phyloP scores from a whole-genome alignment of 768 basidiomycete genomes.

The Macrocybe gigantea region DNA sequence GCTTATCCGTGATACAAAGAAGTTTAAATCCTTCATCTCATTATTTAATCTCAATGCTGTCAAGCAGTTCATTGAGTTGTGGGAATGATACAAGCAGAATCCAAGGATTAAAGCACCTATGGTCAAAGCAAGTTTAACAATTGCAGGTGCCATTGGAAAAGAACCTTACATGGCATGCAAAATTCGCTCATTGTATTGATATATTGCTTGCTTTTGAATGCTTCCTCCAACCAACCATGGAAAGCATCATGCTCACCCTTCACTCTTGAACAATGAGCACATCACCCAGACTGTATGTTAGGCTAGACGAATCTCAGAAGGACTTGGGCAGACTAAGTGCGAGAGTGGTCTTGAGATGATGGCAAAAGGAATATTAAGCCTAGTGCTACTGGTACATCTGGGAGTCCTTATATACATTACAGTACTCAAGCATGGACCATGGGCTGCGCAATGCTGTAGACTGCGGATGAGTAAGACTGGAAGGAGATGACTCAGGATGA shows the following conservation, averaged over 20 bases:
- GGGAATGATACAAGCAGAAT: not conserved
- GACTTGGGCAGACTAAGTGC: too few relatives aligned
- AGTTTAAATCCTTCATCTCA: slow-evolving; percentile 4
- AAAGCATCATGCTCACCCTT: slow-evolving; percentile 15
- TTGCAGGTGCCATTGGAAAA: slow-evolving; percentile 7
- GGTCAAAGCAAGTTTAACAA: slow-evolving; percentile 3
- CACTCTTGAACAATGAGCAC: slow-evolving; percentile 10
- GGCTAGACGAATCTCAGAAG: too few relatives aligned
- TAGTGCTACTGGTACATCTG: too few relatives aligned
- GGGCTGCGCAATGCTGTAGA: too few relatives aligned
- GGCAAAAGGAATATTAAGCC: too few relatives aligned
- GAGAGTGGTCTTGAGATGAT: too few relatives aligned
- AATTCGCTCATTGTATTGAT: slow-evolving; percentile 1
- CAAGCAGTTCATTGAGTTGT: slow-evolving; percentile 6
- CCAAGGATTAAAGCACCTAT: slow-evolving; percentile 4
- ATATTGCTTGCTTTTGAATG: slow-evolving; percentile 8
- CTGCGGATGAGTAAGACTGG: too few relatives aligned
- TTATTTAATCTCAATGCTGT: slow-evolving; percentile 8
- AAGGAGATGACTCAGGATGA: too few relatives aligned
- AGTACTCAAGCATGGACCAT: too few relatives aligned
- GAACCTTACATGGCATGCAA: slow-evolving; percentile 8
- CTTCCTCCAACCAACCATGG: slow-evolving; percentile 6
- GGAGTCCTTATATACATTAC: too few relatives aligned
- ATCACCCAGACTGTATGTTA: slow-evolving; percentile 7
- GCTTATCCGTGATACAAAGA: slow-evolving; percentile 4